These are phyloP conservation scores for Logfia minima DNA, from an alignment of 129 eudicot genomes.

Conservation along the genomic window DNA sequence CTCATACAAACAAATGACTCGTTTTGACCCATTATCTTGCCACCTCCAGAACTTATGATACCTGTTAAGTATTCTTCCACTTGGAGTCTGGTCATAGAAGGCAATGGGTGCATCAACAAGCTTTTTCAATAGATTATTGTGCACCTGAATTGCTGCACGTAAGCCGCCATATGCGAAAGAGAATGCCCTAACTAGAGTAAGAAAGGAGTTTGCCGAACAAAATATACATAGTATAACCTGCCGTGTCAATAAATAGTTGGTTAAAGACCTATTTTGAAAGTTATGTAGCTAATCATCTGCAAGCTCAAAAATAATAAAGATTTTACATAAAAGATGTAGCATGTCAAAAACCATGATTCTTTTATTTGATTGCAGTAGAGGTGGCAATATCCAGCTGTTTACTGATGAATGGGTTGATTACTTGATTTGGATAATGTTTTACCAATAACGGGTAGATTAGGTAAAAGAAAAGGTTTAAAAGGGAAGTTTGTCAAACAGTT, in stretches of 20 bases:
- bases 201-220: constrained; percentile 55
- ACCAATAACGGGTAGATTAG: too few relatives aligned
- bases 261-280: constrained; percentile 10
- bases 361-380: not conserved
- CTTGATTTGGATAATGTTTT: not conserved
- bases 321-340: not conserved
- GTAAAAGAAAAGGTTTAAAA: not conserved
- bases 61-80: constrained; percentile 97
- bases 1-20: not conserved
- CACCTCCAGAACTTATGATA: constrained; percentile 25
- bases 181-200: constrained; percentile 85
- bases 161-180: constrained; percentile 95
- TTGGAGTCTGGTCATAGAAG: constrained; percentile 91
- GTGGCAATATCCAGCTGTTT: not conserved
- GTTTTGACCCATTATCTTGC: not conserved
- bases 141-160: constrained; percentile 83
- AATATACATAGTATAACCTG: constrained; percentile 55
- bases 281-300: constrained; percentile 7
- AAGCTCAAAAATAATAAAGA: not conserved
- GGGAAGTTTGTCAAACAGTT: too few relatives aligned
- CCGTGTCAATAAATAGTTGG: constrained; percentile 21
- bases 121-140: constrained; percentile 58
- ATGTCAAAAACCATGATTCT: not conserved
- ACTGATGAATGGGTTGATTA: not conserved
- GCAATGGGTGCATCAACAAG: constrained; percentile 73